These are phyloP conservation scores for Aspergillus melleus DNA, from an alignment of 2,329 filamentous ascomycete species.

Conservation along the genomic window DNA sequence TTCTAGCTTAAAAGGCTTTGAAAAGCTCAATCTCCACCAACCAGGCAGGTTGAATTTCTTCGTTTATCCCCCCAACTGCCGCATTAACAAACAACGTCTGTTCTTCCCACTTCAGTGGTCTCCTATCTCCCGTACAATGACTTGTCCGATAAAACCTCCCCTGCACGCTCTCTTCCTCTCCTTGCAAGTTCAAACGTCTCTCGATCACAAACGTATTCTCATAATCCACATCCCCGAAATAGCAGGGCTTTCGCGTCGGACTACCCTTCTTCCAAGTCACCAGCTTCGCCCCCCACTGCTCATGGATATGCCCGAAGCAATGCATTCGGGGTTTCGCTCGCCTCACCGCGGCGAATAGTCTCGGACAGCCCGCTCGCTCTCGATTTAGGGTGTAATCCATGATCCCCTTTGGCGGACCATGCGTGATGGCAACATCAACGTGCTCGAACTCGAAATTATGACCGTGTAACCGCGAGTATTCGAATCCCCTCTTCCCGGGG, in stretches of 20 bases:
- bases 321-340: slow-evolving; percentile 35
- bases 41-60: neutral
- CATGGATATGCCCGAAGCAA: slow-evolving; percentile 47
- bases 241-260: slow-evolving; percentile 34
- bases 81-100: slow-evolving; percentile 64
- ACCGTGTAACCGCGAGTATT: slow-evolving; percentile 41
- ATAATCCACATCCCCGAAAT: slow-evolving; percentile 51
- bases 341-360: slow-evolving; percentile 33
- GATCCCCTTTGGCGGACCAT: slow-evolving; percentile 56
- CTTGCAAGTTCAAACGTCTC: slow-evolving; percentile 8
- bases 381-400: slow-evolving; percentile 44
- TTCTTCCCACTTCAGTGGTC: slow-evolving; percentile 36
- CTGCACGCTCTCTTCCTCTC: neutral
- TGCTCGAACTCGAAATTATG: slow-evolving; percentile 40
- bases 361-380: slow-evolving; percentile 33
- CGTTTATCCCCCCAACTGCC: slow-evolving; percentile 48
- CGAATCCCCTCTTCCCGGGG: slow-evolving; percentile 50
- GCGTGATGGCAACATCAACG: slow-evolving; percentile 54
- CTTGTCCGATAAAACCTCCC: slow-evolving; percentile 37
- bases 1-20: neutral
- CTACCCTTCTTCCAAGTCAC: slow-evolving; percentile 50
- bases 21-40: neutral
- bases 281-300: slow-evolving; percentile 58
- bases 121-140: slow-evolving; percentile 35
- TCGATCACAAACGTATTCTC: slow-evolving; percentile 38